Evolutionary conservation across 768 basidiomycete genomes (phyloP).

Genomic region (Pulveroboletus sp.): DNA sequence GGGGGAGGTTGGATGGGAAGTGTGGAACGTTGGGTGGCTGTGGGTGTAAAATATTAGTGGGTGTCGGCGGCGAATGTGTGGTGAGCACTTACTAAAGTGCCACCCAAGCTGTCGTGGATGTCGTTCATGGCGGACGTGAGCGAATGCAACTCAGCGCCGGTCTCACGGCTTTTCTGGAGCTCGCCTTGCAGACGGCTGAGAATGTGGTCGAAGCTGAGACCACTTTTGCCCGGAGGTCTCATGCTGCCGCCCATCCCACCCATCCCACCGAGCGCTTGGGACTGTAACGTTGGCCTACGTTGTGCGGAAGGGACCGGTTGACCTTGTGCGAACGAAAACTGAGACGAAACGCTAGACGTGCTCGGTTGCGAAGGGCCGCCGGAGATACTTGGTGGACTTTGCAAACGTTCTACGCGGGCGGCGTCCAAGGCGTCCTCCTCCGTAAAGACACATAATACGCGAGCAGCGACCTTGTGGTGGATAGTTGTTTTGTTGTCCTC

Average conservation of each 20-base stretch:
- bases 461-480: conserved; percentile 97
- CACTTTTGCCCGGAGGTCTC: conserved; percentile 76
- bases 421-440: conserved; percentile 82
- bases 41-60: conserved; percentile 7
- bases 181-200: conserved; percentile 86
- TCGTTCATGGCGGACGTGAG: conserved; percentile 80
- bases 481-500: conserved; percentile 98
- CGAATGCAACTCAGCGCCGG: conserved; percentile 78
- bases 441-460: conserved; percentile 83
- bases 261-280: conserved; percentile 65
- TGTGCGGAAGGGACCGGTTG: conserved; percentile 38
- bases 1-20: conserved; percentile 64
- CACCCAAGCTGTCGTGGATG: conserved; percentile 90
- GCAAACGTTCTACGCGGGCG: conserved; percentile 67
- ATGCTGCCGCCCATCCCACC: conserved; percentile 75
- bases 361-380: conserved; percentile 37
- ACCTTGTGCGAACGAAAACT: conserved; percentile 43
- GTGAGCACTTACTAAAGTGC: conserved; percentile 59
- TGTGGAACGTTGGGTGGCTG: conserved; percentile 62
- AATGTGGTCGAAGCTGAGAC: conserved; percentile 90
- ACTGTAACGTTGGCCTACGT: conserved; percentile 56
- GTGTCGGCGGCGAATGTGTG: not conserved
- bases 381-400: conserved; percentile 34
- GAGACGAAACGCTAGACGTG: conserved; percentile 20
- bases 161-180: conserved; percentile 94